Evolutionary conservation across 2,329 filamentous ascomycete species (phyloP).

Genomic region (Aspergillus sp.): DNA sequence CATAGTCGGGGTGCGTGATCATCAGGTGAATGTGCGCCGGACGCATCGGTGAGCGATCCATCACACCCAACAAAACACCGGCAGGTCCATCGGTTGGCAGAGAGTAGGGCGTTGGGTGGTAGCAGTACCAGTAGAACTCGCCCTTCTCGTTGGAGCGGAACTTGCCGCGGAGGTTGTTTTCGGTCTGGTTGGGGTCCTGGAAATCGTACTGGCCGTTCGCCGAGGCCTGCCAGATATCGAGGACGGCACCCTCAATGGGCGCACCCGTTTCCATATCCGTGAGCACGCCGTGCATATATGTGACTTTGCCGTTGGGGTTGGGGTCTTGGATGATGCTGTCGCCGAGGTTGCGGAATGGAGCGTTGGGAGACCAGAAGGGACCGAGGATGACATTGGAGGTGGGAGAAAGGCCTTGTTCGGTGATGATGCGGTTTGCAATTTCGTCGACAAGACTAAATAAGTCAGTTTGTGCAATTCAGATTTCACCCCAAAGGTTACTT

Average conservation of each 20-base stretch:
- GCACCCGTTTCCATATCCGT: conserved; percentile 64
- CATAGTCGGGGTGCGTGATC: conserved; percentile 56
- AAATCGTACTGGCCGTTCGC: conserved; percentile 75
- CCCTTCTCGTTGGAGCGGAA: conserved; percentile 70
- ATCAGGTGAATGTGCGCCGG: conserved; percentile 64
- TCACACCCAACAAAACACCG: conserved; percentile 51
- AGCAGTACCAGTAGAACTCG: conserved; percentile 69
- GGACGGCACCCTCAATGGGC: conserved; percentile 66
- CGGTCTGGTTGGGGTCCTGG: conserved; percentile 70
- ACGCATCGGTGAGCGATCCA: conserved; percentile 61
- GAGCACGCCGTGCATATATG: conserved; percentile 69
- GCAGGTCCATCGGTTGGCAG: conserved; percentile 65
- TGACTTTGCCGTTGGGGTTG: conserved; percentile 57
- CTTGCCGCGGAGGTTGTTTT: conserved; percentile 76
- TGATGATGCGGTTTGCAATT: conserved; percentile 68
- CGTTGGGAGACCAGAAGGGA: conserved; percentile 75
- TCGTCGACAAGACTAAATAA: conserved; percentile 66
- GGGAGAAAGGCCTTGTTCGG: conserved; percentile 60
- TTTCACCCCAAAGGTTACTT: conserved; percentile 26
- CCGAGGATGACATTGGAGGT: conserved; percentile 77
- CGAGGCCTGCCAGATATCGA: conserved; percentile 77
- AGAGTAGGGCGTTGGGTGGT: conserved; percentile 72
- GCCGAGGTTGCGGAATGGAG: conserved; percentile 69
- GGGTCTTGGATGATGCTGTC: conserved; percentile 65
- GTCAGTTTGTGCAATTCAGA: no score